These are phyloP conservation scores for Mucor racemosus DNA, from an alignment of 371 early-diverging fungal genomes.

Conservation along the genomic window DNA sequence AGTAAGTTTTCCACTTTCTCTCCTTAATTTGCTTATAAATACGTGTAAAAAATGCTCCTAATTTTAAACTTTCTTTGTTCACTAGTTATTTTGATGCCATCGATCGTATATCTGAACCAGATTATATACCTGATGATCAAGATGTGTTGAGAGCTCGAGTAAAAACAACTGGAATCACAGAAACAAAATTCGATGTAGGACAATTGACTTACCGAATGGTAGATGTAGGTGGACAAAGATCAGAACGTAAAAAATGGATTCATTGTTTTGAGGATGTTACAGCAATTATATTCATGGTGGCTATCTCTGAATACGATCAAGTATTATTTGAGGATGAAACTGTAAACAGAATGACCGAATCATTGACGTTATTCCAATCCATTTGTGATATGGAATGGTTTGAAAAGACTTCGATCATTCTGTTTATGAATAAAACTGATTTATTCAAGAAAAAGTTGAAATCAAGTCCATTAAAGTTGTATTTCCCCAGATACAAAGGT, in stretches of 20 bases:
- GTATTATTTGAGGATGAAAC: slow-evolving; percentile 91
- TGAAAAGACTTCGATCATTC: slow-evolving; percentile 77
- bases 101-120: slow-evolving; percentile 75
- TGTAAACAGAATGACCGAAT: slow-evolving; percentile 71
- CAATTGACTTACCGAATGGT: slow-evolving; percentile 86
- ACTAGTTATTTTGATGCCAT: slow-evolving; percentile 84
- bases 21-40: slow-evolving; percentile 12
- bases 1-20: slow-evolving; percentile 57
- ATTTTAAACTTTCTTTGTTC: not conserved
- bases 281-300: slow-evolving; percentile 90
- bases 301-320: slow-evolving; percentile 94
- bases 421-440: slow-evolving; percentile 88
- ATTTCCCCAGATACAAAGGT: slow-evolving; percentile 69
- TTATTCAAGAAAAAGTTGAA: slow-evolving; percentile 71
- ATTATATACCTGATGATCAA: slow-evolving; percentile 87
- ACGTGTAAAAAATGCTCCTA: slow-evolving; percentile 1
- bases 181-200: slow-evolving; percentile 85
- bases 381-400: slow-evolving; percentile 83
- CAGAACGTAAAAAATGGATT: slow-evolving; percentile 94
- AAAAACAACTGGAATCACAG: slow-evolving; percentile 87
- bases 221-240: slow-evolving; percentile 94
- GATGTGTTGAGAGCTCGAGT: slow-evolving; percentile 82
- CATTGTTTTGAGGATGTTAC: slow-evolving; percentile 96
- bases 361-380: slow-evolving; percentile 73
- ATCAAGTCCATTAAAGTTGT: slow-evolving; percentile 64